Evolutionary conservation across 768 basidiomycete species (phyloP), one percentile per base, ranked within the genome.

Genomic region (Trametes maxima): DNA sequence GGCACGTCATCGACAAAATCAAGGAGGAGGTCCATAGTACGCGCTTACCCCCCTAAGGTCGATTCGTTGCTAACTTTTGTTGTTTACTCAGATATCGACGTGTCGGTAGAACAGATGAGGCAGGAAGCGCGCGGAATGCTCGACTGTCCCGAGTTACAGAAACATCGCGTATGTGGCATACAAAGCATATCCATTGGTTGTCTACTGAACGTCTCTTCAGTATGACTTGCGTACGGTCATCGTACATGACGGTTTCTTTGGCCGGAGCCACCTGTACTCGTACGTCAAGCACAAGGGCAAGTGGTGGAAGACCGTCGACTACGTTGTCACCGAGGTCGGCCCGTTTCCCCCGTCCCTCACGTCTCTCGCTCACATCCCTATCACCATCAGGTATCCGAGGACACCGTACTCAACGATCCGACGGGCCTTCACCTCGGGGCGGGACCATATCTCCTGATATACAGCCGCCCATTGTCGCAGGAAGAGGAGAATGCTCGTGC

Each of bases 261-360:
- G 92, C 10, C 78, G 92, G 47, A 90, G 82, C 57, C 88, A 92
- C 66, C 75, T 90, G 10, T 91, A 92, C 70, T 88, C 89, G 6
- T 94, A 92, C 64, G 84, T 91, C 13, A 82, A 86, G 60, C 82
- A 86, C 57, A 79, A 83, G 45, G 86, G 81, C 5, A 74, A 71
- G 3, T 94, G 92, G 92, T 94, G 90, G 89, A 93, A 90, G 74
- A 88, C 85, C 2, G 79, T 88, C 8, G 92, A 92, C 66, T 82
- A 83, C 59, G 74, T 77, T 12, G 87, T 92, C 2, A 85, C 82
- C 0, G 83, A 89, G 80, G 91, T 85, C 62, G 36, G 25, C 39
- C 53, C 33, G 21, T 60, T 40, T 36, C 42, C n/a, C 13, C 12
- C 33, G 14, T n/a, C n/a, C 8, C 12, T 21, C 2, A 10, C 22